phyloP scores from a whole-genome alignment of 2,329 filamentous ascomycete genomes.

The Epichloe scottii region DNA sequence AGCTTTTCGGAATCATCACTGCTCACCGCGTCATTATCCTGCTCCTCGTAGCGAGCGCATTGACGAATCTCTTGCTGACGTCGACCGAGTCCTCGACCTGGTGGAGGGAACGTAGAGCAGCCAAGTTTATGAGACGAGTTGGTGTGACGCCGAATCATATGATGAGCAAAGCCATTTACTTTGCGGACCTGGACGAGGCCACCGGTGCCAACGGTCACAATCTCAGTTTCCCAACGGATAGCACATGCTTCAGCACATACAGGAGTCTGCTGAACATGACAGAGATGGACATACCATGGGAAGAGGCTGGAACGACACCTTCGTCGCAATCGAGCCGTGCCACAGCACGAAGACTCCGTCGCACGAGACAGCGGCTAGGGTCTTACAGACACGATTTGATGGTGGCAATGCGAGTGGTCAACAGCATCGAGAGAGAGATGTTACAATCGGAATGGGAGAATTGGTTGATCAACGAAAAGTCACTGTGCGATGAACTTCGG shows the following conservation, averaged over 20 bases:
- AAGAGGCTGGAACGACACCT: slow-evolving; percentile 37
- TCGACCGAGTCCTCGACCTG: slow-evolving; percentile 62
- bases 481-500: slow-evolving; percentile 55
- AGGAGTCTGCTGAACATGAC: slow-evolving; percentile 43
- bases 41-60: slow-evolving; percentile 53
- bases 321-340: slow-evolving; percentile 36
- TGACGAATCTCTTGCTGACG: slow-evolving; percentile 64
- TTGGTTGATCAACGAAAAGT: slow-evolving; percentile 72
- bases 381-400: slow-evolving; percentile 80
- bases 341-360: slow-evolving; percentile 54
- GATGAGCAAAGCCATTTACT: slow-evolving; percentile 78
- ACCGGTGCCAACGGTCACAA: slow-evolving; percentile 24
- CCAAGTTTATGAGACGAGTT: slow-evolving; percentile 67
- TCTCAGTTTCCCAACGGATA: slow-evolving; percentile 28
- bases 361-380: slow-evolving; percentile 72
- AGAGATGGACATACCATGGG: slow-evolving; percentile 44
- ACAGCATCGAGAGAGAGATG: slow-evolving; percentile 78
- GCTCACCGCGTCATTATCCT: slow-evolving; percentile 64
- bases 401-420: slow-evolving; percentile 81
- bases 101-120: slow-evolving; percentile 76
- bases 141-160: slow-evolving; percentile 67
- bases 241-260: slow-evolving; percentile 51
- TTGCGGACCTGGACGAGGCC: slow-evolving; percentile 65
- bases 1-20: slow-evolving; percentile 53
- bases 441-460: slow-evolving; percentile 84